Evolutionary conservation across 192 early-diverging fungal genomes (phyloP), one percentile per base, ranked within the genome.

Genomic region (Entrophospora sp.): DNA sequence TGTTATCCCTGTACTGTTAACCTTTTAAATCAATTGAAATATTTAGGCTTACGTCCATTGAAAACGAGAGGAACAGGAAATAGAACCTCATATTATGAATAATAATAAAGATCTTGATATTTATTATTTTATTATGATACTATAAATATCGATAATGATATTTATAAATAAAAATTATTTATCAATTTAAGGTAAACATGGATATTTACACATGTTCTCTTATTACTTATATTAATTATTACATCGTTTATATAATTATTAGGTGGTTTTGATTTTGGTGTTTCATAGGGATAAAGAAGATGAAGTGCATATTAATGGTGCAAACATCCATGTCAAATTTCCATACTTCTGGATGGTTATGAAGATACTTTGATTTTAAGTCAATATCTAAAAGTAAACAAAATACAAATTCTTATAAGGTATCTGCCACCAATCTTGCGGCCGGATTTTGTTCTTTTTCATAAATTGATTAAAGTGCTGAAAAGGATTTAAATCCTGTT

Each of bases 11-110:
- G n/a, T n/a, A n/a, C n/a, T n/a, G n/a, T n/a, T n/a, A n/a, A n/a
- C n/a, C n/a, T 37, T 25, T 57, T n/a, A n/a, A 13, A 1, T 2
- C 4, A 22, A 38, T 36, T n/a, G 20, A 9, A 25, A 36, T 52
- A 16, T 18, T 27, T 42, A 66, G 89, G 89, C 20, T 60, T 84
- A 24, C 77, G 78, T 38, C 66, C 95, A 5, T 72, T 97, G 69
- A 72, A 82, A 14, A 74, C 81, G 86, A 48, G 83, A 89, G 37
- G 93, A 93, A 4, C 90, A 93, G 60, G 89, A 88, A 1, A 81
- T 95, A 36, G 93, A 93, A 3, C 84, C 91, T 5, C 79, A 87
- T 16, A 73, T 81, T 7, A 76, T 72, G 18, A 82, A 74, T 40
- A 68, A 66, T 32, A 69, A 70, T 0, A 55, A 66, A 12, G 64